phyloP scores from a whole-genome alignment of 306 rosid species.

The Pterocarpus santalinus region DNA sequence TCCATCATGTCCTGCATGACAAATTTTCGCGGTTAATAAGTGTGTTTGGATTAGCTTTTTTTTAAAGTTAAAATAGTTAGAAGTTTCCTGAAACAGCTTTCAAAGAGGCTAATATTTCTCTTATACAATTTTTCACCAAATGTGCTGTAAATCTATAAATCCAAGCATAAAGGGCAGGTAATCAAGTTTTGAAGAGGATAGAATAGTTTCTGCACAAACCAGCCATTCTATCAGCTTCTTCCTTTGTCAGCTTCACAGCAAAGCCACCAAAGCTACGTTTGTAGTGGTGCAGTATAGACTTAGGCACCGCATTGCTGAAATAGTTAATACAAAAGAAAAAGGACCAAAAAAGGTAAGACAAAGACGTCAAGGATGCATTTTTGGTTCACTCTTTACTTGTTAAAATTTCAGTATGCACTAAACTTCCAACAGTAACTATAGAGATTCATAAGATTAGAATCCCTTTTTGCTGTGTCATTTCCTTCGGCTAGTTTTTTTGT shows the following conservation, averaged over 20 bases:
- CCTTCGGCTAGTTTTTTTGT: neutral
- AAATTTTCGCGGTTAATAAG: neutral
- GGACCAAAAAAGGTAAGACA: neutral
- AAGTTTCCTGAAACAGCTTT: too few relatives aligned
- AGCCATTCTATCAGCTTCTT: constrained; percentile 51
- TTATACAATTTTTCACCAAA: too few relatives aligned
- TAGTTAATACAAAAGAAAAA: neutral
- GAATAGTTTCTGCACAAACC: constrained; percentile 33
- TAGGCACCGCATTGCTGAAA: constrained; percentile 37
- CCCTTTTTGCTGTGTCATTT: neutral
- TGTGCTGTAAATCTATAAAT: neutral
- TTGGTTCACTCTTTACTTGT: too few relatives aligned
- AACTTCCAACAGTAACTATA: neutral
- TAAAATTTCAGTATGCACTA: too few relatives aligned
- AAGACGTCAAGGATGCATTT: too few relatives aligned
- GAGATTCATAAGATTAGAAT: constrained; percentile 13
- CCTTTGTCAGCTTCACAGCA: constrained; percentile 44
- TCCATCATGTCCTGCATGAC: constrained; percentile 48
- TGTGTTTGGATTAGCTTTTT: too few relatives aligned
- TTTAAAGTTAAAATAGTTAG: too few relatives aligned
- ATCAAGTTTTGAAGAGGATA: neutral
- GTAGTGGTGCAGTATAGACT: constrained; percentile 49
- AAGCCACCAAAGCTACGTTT: constrained; percentile 63
- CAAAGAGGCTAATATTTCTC: too few relatives aligned
- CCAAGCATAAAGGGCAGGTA: neutral